These are phyloP conservation scores for Allantophomopsis cytisporea DNA, from an alignment of 2,329 filamentous ascomycete genomes.

Conservation along the genomic window DNA sequence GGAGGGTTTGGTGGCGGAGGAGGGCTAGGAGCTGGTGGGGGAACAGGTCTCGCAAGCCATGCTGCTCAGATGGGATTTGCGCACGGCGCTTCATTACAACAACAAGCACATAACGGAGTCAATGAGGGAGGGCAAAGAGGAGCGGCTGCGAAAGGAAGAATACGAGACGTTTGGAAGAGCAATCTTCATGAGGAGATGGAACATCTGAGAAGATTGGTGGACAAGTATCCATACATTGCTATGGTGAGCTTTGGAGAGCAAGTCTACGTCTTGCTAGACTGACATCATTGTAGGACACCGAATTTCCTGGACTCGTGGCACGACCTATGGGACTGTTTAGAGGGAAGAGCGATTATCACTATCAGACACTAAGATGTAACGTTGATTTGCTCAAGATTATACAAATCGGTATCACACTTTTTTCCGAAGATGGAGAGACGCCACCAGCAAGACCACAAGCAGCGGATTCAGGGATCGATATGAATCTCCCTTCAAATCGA, in stretches of 20 bases:
- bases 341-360: slow-evolving; percentile 95
- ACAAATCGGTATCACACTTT: slow-evolving; percentile 88
- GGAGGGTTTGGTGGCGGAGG: slow-evolving; percentile 45
- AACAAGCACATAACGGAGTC: slow-evolving; percentile 40
- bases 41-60: slow-evolving; percentile 70
- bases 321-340: slow-evolving; percentile 89
- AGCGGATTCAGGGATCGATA: slow-evolving; percentile 23
- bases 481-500: slow-evolving; percentile 21
- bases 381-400: slow-evolving; percentile 97
- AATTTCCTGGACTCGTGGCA: slow-evolving; percentile 95
- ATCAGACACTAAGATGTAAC: slow-evolving; percentile 93
- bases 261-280: slow-evolving; percentile 1
- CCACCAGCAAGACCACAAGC: slow-evolving; percentile 53
- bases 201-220: slow-evolving; percentile 66
- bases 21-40: slow-evolving; percentile 31
- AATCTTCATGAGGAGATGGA: slow-evolving; percentile 90
- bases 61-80: slow-evolving; percentile 81
- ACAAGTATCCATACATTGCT: slow-evolving; percentile 89
- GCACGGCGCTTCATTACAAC: slow-evolving; percentile 55
- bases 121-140: slow-evolving; percentile 38
- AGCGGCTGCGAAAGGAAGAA: slow-evolving; percentile 57
- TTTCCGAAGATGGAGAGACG: slow-evolving; percentile 79
- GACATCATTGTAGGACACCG: slow-evolving; percentile 58
- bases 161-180: slow-evolving; percentile 91
- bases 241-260: slow-evolving; percentile 54